Percentiles rank a stretch among this genome's conserved stretches.
Conservation (phyloP, 108 stramenopile genomes). For the Cyclostephanos tholiformis region DNA sequence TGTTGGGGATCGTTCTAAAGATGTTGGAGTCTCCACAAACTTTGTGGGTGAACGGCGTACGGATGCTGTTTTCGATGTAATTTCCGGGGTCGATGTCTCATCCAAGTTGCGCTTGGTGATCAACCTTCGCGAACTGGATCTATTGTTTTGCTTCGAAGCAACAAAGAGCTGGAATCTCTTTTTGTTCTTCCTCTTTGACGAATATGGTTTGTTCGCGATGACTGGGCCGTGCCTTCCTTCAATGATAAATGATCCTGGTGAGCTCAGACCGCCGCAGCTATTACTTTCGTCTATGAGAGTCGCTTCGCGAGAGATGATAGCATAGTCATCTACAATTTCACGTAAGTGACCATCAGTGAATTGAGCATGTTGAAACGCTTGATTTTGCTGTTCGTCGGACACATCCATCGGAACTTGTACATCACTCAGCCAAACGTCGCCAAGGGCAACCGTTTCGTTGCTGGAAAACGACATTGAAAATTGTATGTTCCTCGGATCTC, state of each 20-base stretch:
- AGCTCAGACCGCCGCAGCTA: not conserved
- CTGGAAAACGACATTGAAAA: too few species aligned
- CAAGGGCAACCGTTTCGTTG: too few species aligned
- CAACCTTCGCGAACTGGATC: slow-evolving; percentile 7
- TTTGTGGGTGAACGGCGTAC: not conserved
- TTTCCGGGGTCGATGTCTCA: not conserved
- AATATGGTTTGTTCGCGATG: slow-evolving; percentile 8
- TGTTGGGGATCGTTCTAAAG: not conserved
- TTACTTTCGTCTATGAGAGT: not conserved
- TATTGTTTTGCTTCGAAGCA: slow-evolving; percentile 35
- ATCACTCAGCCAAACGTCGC: too few species aligned
- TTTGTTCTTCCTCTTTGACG: slow-evolving; percentile 1
- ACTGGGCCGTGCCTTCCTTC: slow-evolving; percentile 38
- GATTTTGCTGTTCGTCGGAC: too few species aligned
- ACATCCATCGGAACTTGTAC: too few species aligned
- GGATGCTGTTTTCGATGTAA: not conserved
- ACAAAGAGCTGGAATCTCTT: slow-evolving; percentile 24
- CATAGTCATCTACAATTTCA: not conserved
- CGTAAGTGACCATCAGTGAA: too few species aligned
- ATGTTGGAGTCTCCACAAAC: not conserved
- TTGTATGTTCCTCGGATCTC: too few species aligned
- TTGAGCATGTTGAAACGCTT: too few species aligned
- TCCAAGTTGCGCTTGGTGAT: not conserved
- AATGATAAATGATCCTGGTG: not conserved
- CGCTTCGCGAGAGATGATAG: not conserved